phyloP scores from a whole-genome alignment of 192 early-diverging fungal genomes.

The Pilaira anomala region DNA sequence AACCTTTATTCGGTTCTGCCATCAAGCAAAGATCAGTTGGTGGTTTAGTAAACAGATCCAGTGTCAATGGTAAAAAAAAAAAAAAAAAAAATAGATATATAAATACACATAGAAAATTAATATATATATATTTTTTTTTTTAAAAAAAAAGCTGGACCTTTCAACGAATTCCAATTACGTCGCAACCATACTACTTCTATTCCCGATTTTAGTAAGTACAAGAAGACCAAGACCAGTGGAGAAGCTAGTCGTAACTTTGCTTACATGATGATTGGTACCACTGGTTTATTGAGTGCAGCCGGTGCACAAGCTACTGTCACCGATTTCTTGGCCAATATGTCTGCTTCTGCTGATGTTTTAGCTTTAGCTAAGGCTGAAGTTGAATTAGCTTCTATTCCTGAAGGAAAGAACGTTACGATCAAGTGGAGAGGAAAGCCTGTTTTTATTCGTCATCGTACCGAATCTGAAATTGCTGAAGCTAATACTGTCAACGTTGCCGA shows the following conservation, averaged over 20 bases:
- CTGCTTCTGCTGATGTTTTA: slow-evolving; percentile 97
- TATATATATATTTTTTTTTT: neutral
- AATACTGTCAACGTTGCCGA: slow-evolving; percentile 73
- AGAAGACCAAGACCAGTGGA: slow-evolving; percentile 55
- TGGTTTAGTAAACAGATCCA: slow-evolving; percentile 37
- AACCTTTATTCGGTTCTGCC: slow-evolving; percentile 12
- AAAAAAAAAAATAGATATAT: neutral
- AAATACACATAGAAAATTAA: neutral
- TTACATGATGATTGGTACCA: slow-evolving; percentile 94
- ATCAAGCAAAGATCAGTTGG: slow-evolving; percentile 35
- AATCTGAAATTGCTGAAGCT: slow-evolving; percentile 92
- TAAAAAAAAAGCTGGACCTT: slow-evolving; percentile 24
- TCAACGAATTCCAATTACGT: slow-evolving; percentile 39
- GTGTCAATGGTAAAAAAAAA: slow-evolving; percentile 43
- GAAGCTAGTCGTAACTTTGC: slow-evolving; percentile 74
- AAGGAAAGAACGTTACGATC: slow-evolving; percentile 94
- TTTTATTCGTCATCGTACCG: slow-evolving; percentile 94
- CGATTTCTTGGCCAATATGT: slow-evolving; percentile 79
- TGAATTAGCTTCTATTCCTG: slow-evolving; percentile 84
- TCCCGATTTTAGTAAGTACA: slow-evolving; percentile 78
- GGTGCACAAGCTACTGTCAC: slow-evolving; percentile 89
- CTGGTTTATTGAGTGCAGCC: slow-evolving; percentile 76
- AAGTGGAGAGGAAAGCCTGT: slow-evolving; percentile 99
- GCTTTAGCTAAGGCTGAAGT: slow-evolving; percentile 98
- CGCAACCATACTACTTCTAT: slow-evolving; percentile 52